phyloP scores from a whole-genome alignment of 345 rosid genomes.

The Ceriops tagal region DNA sequence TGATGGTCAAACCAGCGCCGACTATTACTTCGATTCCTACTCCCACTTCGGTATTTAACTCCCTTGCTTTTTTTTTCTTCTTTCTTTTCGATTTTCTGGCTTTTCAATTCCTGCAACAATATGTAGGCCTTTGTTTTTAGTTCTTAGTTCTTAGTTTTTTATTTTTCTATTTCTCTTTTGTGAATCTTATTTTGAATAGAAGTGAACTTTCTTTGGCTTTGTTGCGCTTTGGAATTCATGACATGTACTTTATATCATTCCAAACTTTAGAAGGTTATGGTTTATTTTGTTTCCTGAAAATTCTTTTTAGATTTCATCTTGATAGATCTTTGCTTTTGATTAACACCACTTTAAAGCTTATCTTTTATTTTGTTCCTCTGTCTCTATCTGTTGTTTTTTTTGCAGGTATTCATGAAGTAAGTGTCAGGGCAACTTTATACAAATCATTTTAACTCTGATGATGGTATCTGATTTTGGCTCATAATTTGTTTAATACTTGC shows the following conservation, averaged over 20 bases:
- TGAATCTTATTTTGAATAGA: too few relatives aligned
- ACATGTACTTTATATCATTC: too few relatives aligned
- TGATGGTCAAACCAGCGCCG: slow-evolving; percentile 89
- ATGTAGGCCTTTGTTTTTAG: neutral
- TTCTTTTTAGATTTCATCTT: neutral
- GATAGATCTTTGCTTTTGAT: neutral
- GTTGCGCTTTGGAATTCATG: too few relatives aligned
- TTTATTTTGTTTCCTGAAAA: too few relatives aligned
- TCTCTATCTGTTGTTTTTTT: slow-evolving; percentile 3
- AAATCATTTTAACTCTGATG: neutral
- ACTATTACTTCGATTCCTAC: slow-evolving; percentile 96
- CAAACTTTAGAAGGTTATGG: too few relatives aligned
- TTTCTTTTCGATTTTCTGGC: neutral
- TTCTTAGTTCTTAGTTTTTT: neutral
- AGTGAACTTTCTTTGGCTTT: too few relatives aligned
- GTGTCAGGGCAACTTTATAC: slow-evolving; percentile 35
- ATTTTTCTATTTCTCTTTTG: neutral
- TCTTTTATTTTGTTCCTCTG: neutral
- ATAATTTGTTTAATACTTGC: too few relatives aligned
- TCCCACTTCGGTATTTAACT: slow-evolving; percentile 81
- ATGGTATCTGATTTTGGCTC: neutral
- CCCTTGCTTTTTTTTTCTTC: neutral
- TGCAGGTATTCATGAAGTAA: slow-evolving; percentile 99
- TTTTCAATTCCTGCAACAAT: neutral
- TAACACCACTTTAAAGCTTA: neutral